Evolutionary conservation across 225 moss, liverwort and hornwort species (phyloP).

Genomic region (Sphagnum contortum): DNA sequence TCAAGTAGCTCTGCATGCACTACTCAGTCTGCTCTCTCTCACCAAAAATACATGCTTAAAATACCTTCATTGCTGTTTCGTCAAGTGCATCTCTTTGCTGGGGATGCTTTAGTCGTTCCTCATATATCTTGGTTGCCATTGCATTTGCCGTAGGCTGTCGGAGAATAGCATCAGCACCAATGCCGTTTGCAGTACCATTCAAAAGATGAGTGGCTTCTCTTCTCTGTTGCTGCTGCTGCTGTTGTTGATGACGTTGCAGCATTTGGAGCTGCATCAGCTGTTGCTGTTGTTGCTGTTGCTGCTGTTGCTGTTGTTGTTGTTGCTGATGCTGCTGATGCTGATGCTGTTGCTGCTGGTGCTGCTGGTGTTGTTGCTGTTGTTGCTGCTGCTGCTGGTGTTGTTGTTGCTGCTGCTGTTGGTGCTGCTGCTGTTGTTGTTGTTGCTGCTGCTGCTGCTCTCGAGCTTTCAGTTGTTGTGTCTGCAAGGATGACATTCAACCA

Average conservation of each 20-base stretch:
- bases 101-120: slow-evolving; percentile 93
- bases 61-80: slow-evolving; percentile 97
- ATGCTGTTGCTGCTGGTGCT: slow-evolving; percentile 3
- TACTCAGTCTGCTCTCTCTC: no score
- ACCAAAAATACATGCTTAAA: not conserved
- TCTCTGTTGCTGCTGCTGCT: slow-evolving; percentile 48
- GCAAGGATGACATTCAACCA: slow-evolving; percentile 92
- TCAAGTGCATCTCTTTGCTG: slow-evolving; percentile 91
- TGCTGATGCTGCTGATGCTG: slow-evolving; percentile 46
- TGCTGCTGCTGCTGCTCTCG: slow-evolving; percentile 49
- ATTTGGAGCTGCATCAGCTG: slow-evolving; percentile 69
- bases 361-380: no score
- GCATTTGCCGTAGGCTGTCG: slow-evolving; percentile 96
- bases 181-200: slow-evolving; percentile 86
- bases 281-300: slow-evolving; percentile 47
- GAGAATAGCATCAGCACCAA: slow-evolving; percentile 76
- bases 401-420: slow-evolving; percentile 16
- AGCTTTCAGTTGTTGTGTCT: slow-evolving; percentile 95
- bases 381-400: slow-evolving; percentile 5
- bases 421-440: no score
- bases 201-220: slow-evolving; percentile 74
- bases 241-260: slow-evolving; percentile 57
- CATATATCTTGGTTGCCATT: slow-evolving; percentile 98
- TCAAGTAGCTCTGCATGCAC: no score
- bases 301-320: slow-evolving; percentile 36